Evolutionary conservation across 176 grass and related monocot genomes (phyloP).

Genomic region (Thalia dealbata): DNA sequence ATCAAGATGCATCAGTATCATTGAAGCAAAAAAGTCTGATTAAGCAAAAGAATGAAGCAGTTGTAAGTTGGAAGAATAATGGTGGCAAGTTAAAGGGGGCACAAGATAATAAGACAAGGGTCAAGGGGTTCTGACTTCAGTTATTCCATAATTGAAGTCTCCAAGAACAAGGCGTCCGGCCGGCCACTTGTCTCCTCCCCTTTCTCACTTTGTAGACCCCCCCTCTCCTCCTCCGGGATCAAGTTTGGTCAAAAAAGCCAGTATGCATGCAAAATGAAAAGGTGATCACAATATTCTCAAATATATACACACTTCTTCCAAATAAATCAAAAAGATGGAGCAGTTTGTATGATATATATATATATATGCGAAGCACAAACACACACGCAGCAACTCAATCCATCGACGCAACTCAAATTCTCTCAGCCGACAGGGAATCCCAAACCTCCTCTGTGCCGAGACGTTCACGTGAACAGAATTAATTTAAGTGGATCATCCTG

Average conservation of each 20-base stretch:
- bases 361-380: too few relatives aligned
- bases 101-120: neutral
- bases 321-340: neutral
- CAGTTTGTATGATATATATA: too few relatives aligned
- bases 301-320: too few relatives aligned
- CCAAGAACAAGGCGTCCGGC: neutral
- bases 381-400: neutral
- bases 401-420: neutral
- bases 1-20: too few relatives aligned
- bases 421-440: neutral
- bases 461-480: neutral
- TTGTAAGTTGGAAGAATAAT: neutral
- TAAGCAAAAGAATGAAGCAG: neutral
- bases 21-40: neutral
- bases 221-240: too few relatives aligned
- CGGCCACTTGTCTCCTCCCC: neutral
- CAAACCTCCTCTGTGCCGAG: neutral
- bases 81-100: neutral
- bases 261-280: too few relatives aligned
- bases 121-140: neutral
- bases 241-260: neutral
- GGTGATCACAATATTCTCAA: neutral
- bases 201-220: neutral
- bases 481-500: too few relatives aligned
- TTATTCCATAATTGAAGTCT: too few relatives aligned